These are phyloP conservation scores for Salvia sclarea DNA, from an alignment of 305 asterid species.

Conservation along the genomic window DNA sequence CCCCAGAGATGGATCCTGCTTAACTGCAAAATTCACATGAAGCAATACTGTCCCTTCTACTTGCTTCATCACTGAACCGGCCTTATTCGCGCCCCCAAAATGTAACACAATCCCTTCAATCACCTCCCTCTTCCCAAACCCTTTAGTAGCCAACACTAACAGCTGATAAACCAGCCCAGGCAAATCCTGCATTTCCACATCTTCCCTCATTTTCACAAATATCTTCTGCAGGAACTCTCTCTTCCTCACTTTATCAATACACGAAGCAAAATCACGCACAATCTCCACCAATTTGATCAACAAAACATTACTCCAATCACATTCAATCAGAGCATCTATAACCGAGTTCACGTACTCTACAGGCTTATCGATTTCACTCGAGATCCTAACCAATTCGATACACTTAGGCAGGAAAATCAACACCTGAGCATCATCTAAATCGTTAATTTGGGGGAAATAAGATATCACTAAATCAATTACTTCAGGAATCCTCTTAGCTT, in stretches of 20 bases:
- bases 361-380: slow-evolving; percentile 55
- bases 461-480: slow-evolving; percentile 44
- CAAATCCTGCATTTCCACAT: slow-evolving; percentile 74
- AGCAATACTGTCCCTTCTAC: slow-evolving; percentile 90
- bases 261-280: slow-evolving; percentile 53
- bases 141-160: slow-evolving; percentile 74
- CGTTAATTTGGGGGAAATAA: slow-evolving; percentile 47
- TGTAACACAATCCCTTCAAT: slow-evolving; percentile 72
- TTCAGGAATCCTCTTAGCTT: slow-evolving; percentile 39
- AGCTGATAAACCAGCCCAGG: slow-evolving; percentile 82
- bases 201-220: slow-evolving; percentile 53
- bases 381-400: slow-evolving; percentile 51
- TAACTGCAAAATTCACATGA: slow-evolving; percentile 84
- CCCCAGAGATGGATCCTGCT: slow-evolving; percentile 84
- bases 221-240: slow-evolving; percentile 59
- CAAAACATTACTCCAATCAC: slow-evolving; percentile 67
- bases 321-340: slow-evolving; percentile 47
- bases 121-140: slow-evolving; percentile 78
- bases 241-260: slow-evolving; percentile 55
- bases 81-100: slow-evolving; percentile 55
- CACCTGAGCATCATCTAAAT: slow-evolving; percentile 61
- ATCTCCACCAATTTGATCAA: slow-evolving; percentile 72
- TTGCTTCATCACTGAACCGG: slow-evolving; percentile 66
- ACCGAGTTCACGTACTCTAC: slow-evolving; percentile 52
- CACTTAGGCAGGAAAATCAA: slow-evolving; percentile 63